These are phyloP conservation scores for Suillus variegatus DNA, from an alignment of 768 basidiomycete genomes.

Conservation along the genomic window DNA sequence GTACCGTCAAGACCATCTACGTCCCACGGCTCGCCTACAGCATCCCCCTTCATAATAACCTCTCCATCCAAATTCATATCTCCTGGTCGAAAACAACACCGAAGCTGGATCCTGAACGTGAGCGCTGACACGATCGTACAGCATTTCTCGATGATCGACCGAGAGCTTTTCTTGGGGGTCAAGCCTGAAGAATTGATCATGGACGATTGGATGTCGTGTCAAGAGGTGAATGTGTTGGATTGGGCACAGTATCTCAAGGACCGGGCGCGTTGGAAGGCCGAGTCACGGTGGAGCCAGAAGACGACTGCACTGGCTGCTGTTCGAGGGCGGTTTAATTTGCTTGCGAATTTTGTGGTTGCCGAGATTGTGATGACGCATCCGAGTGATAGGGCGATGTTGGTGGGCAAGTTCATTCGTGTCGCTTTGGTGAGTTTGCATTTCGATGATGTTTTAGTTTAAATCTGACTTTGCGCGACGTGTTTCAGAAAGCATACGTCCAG, in stretches of 20 bases:
- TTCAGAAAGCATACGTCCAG: slow-evolving; percentile 76
- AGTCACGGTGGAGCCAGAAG: slow-evolving; percentile 56
- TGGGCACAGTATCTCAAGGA: slow-evolving; percentile 85
- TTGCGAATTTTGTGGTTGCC: slow-evolving; percentile 76
- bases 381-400: slow-evolving; percentile 60
- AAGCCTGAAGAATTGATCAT: slow-evolving; percentile 88
- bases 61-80: slow-evolving; percentile 38
- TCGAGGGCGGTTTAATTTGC: slow-evolving; percentile 81
- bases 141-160: slow-evolving; percentile 86
- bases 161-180: slow-evolving; percentile 81
- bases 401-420: slow-evolving; percentile 80
- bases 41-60: slow-evolving; percentile 20
- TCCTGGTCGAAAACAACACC: slow-evolving; percentile 50
- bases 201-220: slow-evolving; percentile 64
- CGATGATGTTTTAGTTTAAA: background rate
- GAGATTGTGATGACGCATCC: slow-evolving; percentile 80
- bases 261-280: slow-evolving; percentile 65
- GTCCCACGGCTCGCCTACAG: slow-evolving; percentile 30
- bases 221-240: slow-evolving; percentile 71
- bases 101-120: slow-evolving; percentile 70
- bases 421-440: slow-evolving; percentile 65
- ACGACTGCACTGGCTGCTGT: slow-evolving; percentile 74
- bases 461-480: background rate
- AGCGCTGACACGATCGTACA: slow-evolving; percentile 65
- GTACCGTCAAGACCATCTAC: slow-evolving; percentile 42